These are phyloP conservation scores for Pseudogymnoascus pannorum DNA, from an alignment of 2,329 filamentous ascomycete species.

Conservation along the genomic window DNA sequence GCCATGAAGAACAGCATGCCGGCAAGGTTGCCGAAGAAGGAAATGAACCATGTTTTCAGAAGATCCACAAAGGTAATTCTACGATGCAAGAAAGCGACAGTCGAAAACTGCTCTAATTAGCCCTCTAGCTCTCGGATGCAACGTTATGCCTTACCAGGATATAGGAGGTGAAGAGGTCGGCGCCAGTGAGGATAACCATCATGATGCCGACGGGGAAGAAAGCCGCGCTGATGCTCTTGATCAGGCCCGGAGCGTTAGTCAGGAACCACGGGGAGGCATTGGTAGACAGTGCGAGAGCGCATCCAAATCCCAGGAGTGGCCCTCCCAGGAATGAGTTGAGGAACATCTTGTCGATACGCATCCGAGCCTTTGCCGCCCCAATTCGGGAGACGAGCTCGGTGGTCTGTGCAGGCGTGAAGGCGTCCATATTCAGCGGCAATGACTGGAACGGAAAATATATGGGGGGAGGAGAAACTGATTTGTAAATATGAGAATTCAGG, in stretches of 20 bases:
- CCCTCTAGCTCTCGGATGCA: constrained; percentile 14
- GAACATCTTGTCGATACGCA: constrained; percentile 46
- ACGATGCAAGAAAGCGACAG: constrained; percentile 37
- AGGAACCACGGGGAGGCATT: constrained; percentile 41
- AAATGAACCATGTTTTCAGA: constrained; percentile 36
- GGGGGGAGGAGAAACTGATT: neutral
- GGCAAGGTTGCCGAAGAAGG: constrained; percentile 42
- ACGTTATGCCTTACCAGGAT: constrained; percentile 11
- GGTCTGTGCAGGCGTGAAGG: constrained; percentile 41
- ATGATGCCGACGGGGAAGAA: constrained; percentile 44
- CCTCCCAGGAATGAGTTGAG: constrained; percentile 44
- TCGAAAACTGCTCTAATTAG: constrained; percentile 30
- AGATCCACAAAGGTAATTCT: constrained; percentile 30
- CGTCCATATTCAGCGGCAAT: constrained; percentile 23
- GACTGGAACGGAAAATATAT: neutral
- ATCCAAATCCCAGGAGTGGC: constrained; percentile 44
- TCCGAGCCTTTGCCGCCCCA: constrained; percentile 45
- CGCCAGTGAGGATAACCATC: constrained; percentile 41
- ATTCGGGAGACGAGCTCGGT: constrained; percentile 43
- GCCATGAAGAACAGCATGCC: constrained; percentile 41
- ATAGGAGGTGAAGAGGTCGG: constrained; percentile 39
- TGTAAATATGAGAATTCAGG: neutral
- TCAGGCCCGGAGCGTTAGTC: constrained; percentile 41
- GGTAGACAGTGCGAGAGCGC: constrained; percentile 39
- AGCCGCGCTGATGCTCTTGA: constrained; percentile 37